Conservation (phyloP, 2,329 filamentous ascomycete species). For the Exophiala lecanii-corni region DNA sequence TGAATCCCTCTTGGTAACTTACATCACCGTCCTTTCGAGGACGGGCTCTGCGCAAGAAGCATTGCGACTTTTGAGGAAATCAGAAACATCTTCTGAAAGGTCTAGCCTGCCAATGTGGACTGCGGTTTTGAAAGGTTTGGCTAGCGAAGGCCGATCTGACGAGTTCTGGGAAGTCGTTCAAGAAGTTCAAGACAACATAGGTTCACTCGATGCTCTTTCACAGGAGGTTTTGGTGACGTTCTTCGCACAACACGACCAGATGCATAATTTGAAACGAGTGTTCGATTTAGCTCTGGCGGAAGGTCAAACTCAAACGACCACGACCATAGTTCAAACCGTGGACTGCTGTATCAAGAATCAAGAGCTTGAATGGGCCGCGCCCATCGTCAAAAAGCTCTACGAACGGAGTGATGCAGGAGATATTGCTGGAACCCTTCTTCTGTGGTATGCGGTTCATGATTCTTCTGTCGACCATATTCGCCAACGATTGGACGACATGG, state of each 20-base stretch:
- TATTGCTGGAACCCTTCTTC: conserved; percentile 58
- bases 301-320: conserved; percentile 38
- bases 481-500: conserved; percentile 67
- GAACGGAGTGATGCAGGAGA: conserved; percentile 17
- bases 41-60: conserved; percentile 56
- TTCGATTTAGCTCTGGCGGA: conserved; percentile 53
- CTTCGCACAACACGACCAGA: conserved; percentile 55
- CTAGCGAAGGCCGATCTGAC: conserved; percentile 46
- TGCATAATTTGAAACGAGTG: conserved; percentile 63
- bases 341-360: conserved; percentile 57
- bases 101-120: conserved; percentile 46
- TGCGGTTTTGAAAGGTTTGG: conserved; percentile 51
- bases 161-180: conserved; percentile 24
- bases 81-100: conserved; percentile 34
- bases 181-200: conserved; percentile 24
- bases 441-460: conserved; percentile 69
- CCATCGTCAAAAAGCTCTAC: conserved; percentile 11
- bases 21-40: conserved; percentile 48
- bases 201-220: conserved; percentile 35
- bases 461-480: conserved; percentile 68
- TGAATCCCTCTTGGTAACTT: conserved; percentile 32
- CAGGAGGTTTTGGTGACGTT: conserved; percentile 56
- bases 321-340: conserved; percentile 53
- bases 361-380: conserved; percentile 58
- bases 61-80: conserved; percentile 40